Base-by-base conservation (phyloP, 345 rosid genomes). In the Kandelia obovata region DNA sequence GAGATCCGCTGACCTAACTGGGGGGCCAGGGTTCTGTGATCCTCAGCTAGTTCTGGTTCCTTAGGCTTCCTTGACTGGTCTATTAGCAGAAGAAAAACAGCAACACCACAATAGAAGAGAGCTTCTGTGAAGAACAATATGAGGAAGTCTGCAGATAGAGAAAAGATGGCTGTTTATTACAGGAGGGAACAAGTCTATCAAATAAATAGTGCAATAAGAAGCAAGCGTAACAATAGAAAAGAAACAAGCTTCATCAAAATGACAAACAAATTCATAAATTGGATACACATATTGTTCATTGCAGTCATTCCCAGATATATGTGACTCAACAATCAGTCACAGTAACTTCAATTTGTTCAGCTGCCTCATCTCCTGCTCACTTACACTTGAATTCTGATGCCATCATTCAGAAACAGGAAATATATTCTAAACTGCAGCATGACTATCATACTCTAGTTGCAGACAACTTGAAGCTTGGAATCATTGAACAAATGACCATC, bases 91-190 rank as follows among this genome's bases (percentile, higher is more conserved):
- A 92, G 92, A 71, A 90, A 95, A 60, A 82, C 64, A 26, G 86
- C 96, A 62, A 92, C 92, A 57, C 98, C 98, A 31, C 94, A 76
- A 81, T 90, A 96, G 88, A 96, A 96, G 67, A 90, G 90, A 75
- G 98, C 99, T 78, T 96, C 98, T 0, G 97, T 92, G 81, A 92
- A 96, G 96, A 96, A 92, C 78, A 96, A 64, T 77, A 96, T 89
- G 73, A 96, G 88, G 77, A 95, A 96, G 85, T 96, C 97, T 96
- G 89, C 87, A 85, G 37, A 62, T 0, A 75, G 67, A 76, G 37
- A 63, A 59, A 39, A 56, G 21, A 43, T 7, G 27, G 53, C 39
- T 32, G 9, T 66, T 78, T 34, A 67, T 78, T 34, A 67, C 31
- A 64, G 60, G 61, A 53, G 23, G 58, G 57, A n/a, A 66, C 5